A percentile compares a stretch with the other conserved stretches of the same genome.
These are phyloP conservation scores for Sporothrix variecibatus DNA, from an alignment of 2,329 filamentous ascomycete species.

Conservation along the genomic window DNA sequence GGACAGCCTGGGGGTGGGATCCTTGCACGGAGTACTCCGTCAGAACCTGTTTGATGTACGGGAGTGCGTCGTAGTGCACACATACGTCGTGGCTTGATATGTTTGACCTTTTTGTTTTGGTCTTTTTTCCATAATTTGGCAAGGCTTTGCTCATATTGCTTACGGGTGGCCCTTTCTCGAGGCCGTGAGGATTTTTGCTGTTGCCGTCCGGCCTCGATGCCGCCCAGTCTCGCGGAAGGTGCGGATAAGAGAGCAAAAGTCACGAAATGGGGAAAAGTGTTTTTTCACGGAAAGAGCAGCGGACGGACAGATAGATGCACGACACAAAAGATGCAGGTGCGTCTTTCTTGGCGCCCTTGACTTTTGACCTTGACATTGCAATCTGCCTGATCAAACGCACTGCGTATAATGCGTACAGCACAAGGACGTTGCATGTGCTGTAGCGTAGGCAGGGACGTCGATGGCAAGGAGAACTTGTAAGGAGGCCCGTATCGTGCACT, in stretches of 20 bases:
- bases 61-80: background rate
- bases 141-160: background rate
- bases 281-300: background rate
- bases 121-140: background rate
- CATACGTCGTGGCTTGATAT: background rate
- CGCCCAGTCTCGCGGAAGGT: background rate
- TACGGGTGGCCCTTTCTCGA: background rate
- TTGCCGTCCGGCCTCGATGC: background rate
- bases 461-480: background rate
- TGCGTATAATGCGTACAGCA: background rate
- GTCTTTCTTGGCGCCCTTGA: background rate
- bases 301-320: background rate
- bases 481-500: background rate
- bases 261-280: background rate
- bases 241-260: background rate
- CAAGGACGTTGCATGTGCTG: constrained; percentile 7
- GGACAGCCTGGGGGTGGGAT: constrained; percentile 22
- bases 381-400: background rate
- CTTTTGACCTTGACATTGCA: background rate
- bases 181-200: background rate
- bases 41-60: constrained; percentile 2
- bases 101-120: background rate
- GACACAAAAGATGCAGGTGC: background rate
- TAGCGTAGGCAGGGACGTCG: background rate
- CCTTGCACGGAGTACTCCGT: background rate